Base-by-base conservation (phyloP, 352 stramenopile genomes). In the Pythium vanterpoolii region DNA sequence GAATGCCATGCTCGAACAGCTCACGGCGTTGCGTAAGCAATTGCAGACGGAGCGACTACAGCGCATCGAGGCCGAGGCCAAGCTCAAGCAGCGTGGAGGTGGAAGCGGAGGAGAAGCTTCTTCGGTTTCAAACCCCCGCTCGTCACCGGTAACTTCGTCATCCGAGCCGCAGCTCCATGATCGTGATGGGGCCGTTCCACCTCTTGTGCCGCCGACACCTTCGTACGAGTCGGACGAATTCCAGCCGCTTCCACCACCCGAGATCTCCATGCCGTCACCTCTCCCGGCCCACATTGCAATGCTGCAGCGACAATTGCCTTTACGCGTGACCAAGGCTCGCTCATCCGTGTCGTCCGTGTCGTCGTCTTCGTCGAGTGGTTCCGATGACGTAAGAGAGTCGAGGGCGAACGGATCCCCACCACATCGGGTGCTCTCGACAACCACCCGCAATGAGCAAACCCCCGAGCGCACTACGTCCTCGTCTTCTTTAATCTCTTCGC, bases 1-100 rank as follows among this genome's bases (percentile, higher is more conserved):
- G 40, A 90, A 88, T 36, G 82, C 83, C 30, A 93, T 93, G 83
- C 68, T 95, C 13, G 83, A 93, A 53, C 85, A 95, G 45, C 68
- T 95, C 16, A 69, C 86, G 9, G 79, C 77, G 0, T 52, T 93
- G 9, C 76, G 86, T 6, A 93, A 90, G 68, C 83, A 95, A 40
- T 59, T 93, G 47, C 82, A 92, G 26, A 49, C 83, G 1, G 83
- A 95, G 44, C 69, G 80, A 8, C 66, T 86, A 8, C 77, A 87
- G 39, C 72, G 83, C 1, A 83, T 93, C 31, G 76, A 91, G 31
- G 69, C 69, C 0, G 81, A 93, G n/a, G 68, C 70, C 14, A 86
- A 88, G 38, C 59, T 90, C 21, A 86, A 88, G 53, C 73, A 89
- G 38, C 36, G 39, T 4, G 27, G 43, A 3, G 23, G 30, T 8